phyloP scores from a whole-genome alignment of 2,329 filamentous ascomycete genomes.

The Pseudogymnoascus sp. region DNA sequence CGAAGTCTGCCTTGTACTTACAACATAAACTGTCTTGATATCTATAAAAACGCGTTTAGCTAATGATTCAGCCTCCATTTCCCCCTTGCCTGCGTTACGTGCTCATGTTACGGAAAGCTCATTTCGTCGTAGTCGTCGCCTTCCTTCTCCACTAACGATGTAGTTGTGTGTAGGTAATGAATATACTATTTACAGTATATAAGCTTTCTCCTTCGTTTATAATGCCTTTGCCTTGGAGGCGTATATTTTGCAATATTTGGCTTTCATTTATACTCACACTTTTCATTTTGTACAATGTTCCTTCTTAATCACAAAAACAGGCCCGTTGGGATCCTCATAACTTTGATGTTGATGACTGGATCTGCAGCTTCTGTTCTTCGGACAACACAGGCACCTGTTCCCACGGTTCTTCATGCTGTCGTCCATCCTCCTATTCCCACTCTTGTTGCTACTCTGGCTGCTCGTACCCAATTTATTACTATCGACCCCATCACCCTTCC shows the following conservation, averaged over 20 bases:
- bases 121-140: background rate
- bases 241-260: background rate
- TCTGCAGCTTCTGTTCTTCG: background rate
- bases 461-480: constrained; percentile 21
- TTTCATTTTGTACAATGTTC: background rate
- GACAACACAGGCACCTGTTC: background rate
- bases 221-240: background rate
- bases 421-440: background rate
- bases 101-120: background rate
- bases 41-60: background rate
- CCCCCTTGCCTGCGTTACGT: background rate
- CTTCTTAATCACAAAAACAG: background rate
- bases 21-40: background rate
- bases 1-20: background rate
- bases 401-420: background rate
- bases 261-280: background rate
- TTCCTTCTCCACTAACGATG: background rate
- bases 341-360: background rate
- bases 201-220: background rate
- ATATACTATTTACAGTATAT: background rate
- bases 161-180: background rate
- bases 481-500: constrained; percentile 25
- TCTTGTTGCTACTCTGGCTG: background rate
- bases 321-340: background rate
- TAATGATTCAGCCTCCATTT: background rate